A percentile compares a stretch with the other conserved stretches of the same genome.
These are phyloP conservation scores for Annulohypoxylon stygium DNA, from an alignment of 495 filamentous ascomycete species.

Conservation along the genomic window DNA sequence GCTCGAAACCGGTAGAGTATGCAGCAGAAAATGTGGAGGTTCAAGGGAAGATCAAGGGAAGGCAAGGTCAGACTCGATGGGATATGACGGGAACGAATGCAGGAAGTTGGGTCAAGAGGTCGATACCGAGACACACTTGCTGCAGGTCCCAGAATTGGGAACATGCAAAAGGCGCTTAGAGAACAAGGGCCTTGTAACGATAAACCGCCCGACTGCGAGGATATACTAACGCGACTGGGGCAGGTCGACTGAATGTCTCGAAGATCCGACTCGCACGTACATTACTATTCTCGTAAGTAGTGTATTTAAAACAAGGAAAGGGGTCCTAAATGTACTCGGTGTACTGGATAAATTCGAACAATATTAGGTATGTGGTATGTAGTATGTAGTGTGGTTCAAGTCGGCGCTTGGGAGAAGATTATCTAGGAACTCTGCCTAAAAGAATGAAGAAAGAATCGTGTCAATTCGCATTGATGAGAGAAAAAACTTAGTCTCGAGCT, in stretches of 20 bases:
- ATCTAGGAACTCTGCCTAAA: conserved; percentile 30
- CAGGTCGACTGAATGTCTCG: conserved; percentile 18
- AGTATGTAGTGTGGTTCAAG: neutral
- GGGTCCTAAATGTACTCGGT: neutral
- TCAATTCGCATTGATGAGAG: conserved; percentile 8
- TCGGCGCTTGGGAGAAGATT: conserved; percentile 3
- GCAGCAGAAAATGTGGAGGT: conserved; percentile 34
- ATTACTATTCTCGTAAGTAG: conserved; percentile 11
- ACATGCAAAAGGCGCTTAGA: conserved; percentile 32
- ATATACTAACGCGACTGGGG: conserved; percentile 21
- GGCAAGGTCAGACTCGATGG: conserved; percentile 18
- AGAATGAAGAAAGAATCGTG: conserved; percentile 14
- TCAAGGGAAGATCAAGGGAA: conserved; percentile 21
- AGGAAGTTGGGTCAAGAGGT: conserved; percentile 40
- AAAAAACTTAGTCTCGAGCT: conserved; percentile 16
- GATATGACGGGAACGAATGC: conserved; percentile 26
- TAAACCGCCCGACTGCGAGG: conserved; percentile 2
- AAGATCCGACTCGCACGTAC: conserved; percentile 28
- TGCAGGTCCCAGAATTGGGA: conserved; percentile 43
- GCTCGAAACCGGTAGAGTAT: conserved; percentile 28
- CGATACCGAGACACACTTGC: conserved; percentile 41
- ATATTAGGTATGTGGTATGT: neutral
- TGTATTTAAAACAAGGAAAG: conserved; percentile 3
- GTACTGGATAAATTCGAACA: conserved; percentile 19
- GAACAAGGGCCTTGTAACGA: conserved; percentile 22